Percentiles rank a stretch among this genome's conserved stretches.
Conservation (phyloP, 441 rosid genomes). For the Sinapis alba region DNA sequence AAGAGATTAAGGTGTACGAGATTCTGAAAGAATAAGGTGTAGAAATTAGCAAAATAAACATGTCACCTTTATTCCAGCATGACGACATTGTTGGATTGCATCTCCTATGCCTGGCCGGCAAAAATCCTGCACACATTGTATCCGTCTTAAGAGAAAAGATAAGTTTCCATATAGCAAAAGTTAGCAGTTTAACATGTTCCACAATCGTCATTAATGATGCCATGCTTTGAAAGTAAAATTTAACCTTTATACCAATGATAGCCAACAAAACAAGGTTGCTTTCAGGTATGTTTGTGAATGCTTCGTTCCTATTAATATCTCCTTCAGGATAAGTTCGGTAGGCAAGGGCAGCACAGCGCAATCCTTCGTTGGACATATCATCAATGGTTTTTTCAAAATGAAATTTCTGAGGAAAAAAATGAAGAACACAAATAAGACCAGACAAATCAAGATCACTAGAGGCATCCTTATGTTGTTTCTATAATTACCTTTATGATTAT, state of each 20-base stretch:
- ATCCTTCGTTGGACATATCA: background rate
- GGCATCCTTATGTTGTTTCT: background rate
- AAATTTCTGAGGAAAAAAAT: background rate
- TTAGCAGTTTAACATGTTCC: background rate
- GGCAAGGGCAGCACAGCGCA: slow-evolving; percentile 9
- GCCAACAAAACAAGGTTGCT: background rate
- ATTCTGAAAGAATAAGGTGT: background rate
- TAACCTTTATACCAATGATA: slow-evolving; percentile 12
- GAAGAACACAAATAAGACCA: background rate
- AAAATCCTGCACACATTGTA: background rate
- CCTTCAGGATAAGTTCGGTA: background rate
- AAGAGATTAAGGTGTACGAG: background rate
- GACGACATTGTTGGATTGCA: background rate
- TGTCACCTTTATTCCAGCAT: background rate
- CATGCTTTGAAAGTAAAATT: background rate
- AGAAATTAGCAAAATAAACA: background rate
- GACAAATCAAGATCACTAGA: background rate
- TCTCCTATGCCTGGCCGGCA: background rate
- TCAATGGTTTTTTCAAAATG: background rate
- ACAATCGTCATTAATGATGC: background rate
- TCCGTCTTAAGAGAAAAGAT: background rate
- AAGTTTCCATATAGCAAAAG: background rate
- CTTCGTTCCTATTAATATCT: background rate
- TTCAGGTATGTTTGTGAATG: background rate
- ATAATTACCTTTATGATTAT: background rate